Conservation (phyloP, 176 grass and related monocot genomes). For the Panicum miliaceum region DNA sequence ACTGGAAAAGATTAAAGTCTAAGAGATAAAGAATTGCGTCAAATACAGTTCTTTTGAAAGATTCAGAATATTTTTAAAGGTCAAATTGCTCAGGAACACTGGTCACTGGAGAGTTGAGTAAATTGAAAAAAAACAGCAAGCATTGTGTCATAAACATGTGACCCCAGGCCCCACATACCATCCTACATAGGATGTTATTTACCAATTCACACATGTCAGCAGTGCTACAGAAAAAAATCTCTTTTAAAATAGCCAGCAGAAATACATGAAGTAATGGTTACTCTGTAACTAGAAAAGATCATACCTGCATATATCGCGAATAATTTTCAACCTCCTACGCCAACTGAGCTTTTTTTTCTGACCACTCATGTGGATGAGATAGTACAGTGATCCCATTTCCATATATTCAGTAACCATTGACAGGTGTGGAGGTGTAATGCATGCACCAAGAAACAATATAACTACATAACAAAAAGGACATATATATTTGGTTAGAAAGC, state of each 20-base stretch:
- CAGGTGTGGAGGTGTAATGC: slow-evolving; percentile 94
- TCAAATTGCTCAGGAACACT: slow-evolving; percentile 14
- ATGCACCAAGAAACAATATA: slow-evolving; percentile 99
- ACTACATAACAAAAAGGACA: slow-evolving; percentile 60
- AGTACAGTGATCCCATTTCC: slow-evolving; percentile 99
- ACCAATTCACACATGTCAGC: neutral
- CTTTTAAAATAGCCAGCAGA: slow-evolving; percentile 17
- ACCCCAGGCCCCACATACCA: neutral
- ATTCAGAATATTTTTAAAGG: slow-evolving; percentile 15
- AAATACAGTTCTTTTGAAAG: neutral
- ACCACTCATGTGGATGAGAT: slow-evolving; percentile 97
- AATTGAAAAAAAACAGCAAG: slow-evolving; percentile 8
- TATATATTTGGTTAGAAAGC: slow-evolving; percentile 38
- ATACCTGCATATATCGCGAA: slow-evolving; percentile 99
- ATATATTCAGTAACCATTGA: slow-evolving; percentile 99
- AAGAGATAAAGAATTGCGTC: slow-evolving; percentile 19
- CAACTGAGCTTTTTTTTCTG: slow-evolving; percentile 98
- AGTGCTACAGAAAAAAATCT: neutral
- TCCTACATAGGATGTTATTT: neutral
- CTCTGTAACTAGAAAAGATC: slow-evolving; percentile 18
- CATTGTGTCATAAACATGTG: neutral
- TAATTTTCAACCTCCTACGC: slow-evolving; percentile 98
- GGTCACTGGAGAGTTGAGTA: neutral
- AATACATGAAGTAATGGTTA: slow-evolving; percentile 26
- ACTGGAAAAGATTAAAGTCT: neutral